phyloP scores from a whole-genome alignment of 768 basidiomycete genomes.

The Leucosporidium creatinivorum region DNA sequence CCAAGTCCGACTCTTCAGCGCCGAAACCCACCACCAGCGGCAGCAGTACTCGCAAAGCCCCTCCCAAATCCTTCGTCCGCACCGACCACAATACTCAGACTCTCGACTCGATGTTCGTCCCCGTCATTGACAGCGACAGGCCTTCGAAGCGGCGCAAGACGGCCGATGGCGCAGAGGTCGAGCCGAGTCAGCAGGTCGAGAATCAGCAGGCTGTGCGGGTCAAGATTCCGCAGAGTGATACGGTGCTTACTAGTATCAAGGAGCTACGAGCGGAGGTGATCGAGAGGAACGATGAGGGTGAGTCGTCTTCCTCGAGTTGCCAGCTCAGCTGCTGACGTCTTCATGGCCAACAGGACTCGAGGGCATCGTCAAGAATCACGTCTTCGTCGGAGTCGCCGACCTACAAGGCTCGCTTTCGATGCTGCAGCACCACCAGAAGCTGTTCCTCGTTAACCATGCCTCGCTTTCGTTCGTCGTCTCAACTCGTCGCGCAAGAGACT shows the following conservation, averaged over 20 bases:
- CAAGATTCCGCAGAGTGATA: slow-evolving; percentile 63
- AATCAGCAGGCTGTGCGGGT: slow-evolving; percentile 25
- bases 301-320: slow-evolving; percentile 32
- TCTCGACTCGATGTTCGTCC: slow-evolving; percentile 86
- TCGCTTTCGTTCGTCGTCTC: slow-evolving; percentile 59
- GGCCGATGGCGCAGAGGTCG: slow-evolving; percentile 29
- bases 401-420: slow-evolving; percentile 63
- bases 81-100: slow-evolving; percentile 81
- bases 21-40: slow-evolving; percentile 8
- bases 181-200: slow-evolving; percentile 7
- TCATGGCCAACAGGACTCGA: slow-evolving; percentile 54
- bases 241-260: slow-evolving; percentile 65
- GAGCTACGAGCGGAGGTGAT: slow-evolving; percentile 53
- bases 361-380: slow-evolving; percentile 77
- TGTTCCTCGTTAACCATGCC: slow-evolving; percentile 83
- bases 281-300: slow-evolving; percentile 64
- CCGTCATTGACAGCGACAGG: slow-evolving; percentile 12
- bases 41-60: slow-evolving; percentile 4
- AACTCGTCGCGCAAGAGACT: neutral
- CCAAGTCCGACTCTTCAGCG: neutral
- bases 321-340: slow-evolving; percentile 4
- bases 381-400: slow-evolving; percentile 88
- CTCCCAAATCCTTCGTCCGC: slow-evolving; percentile 70
- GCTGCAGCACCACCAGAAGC: slow-evolving; percentile 76
- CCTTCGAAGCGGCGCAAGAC: slow-evolving; percentile 7